Conservation (phyloP, 495 filamentous ascomycete genomes). For the Penicillium goetzii region DNA sequence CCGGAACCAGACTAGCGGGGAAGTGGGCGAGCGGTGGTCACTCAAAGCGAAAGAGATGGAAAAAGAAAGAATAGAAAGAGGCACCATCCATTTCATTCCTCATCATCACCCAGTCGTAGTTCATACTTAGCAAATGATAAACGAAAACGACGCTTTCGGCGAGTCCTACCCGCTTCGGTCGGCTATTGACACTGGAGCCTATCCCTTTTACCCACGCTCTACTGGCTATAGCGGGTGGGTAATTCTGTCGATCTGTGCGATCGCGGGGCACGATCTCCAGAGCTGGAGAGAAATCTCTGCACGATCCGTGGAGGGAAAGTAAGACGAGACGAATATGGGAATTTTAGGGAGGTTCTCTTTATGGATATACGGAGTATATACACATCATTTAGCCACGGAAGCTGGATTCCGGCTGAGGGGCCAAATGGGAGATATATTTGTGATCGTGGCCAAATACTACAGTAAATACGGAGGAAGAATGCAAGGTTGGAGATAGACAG, state of each 20-base stretch:
- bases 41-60: not conserved
- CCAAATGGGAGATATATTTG: constrained; percentile 2
- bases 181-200: constrained; percentile 3
- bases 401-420: constrained; percentile 1
- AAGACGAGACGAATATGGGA: constrained; percentile 9
- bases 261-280: constrained; percentile 18
- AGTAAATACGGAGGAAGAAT: not conserved
- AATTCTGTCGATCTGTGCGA: constrained; percentile 18
- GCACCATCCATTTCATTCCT: not conserved
- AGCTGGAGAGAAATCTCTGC: constrained; percentile 13
- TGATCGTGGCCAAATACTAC: not conserved
- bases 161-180: not conserved
- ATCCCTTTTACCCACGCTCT: constrained; percentile 18
- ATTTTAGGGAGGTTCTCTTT: not conserved
- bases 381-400: constrained; percentile 1
- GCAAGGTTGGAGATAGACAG: not conserved
- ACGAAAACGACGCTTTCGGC: constrained; percentile 2
- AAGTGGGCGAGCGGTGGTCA: not conserved
- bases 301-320: constrained; percentile 1
- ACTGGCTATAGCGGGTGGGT: constrained; percentile 20
- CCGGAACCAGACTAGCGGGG: not conserved
- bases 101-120: not conserved
- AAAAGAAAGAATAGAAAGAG: not conserved
- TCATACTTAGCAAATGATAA: not conserved
- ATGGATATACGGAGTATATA: not conserved